Conservation (phyloP, 495 filamentous ascomycete genomes). For the Podospora pseudoanserina region DNA sequence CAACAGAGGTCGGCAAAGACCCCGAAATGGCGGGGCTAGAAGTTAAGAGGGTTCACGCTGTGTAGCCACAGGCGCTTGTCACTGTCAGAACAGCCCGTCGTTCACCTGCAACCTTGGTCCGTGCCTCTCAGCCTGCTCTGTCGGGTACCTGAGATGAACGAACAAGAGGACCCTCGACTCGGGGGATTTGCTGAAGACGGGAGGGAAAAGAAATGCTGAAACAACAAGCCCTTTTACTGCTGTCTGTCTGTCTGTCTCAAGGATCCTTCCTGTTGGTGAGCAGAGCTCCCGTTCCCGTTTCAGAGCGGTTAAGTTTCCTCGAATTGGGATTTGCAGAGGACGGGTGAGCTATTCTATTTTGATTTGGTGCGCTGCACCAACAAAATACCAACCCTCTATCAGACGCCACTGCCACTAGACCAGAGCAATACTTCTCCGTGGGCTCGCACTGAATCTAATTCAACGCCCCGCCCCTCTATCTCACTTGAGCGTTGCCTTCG, state of each 20-base stretch:
- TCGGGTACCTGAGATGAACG: not conserved
- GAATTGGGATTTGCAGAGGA: not conserved
- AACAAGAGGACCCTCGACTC: not conserved
- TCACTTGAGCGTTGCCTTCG: not conserved
- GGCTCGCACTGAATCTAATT: not conserved
- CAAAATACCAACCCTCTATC: not conserved
- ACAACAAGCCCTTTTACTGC: not conserved
- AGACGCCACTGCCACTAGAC: not conserved
- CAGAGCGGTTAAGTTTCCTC: not conserved
- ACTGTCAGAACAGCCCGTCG: conserved; percentile 13
- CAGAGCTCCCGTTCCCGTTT: not conserved
- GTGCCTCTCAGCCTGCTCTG: not conserved
- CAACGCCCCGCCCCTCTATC: not conserved
- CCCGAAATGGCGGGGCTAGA: conserved; percentile 30
- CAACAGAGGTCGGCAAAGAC: conserved; percentile 14
- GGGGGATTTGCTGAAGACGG: not conserved
- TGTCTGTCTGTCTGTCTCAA: not conserved
- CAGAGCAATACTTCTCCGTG: not conserved
- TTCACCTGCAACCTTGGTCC: not conserved
- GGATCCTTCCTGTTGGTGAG: not conserved
- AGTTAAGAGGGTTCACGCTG: conserved; percentile 18
- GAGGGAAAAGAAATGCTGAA: not conserved
- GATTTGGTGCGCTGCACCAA: not conserved
- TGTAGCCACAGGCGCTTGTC: conserved; percentile 15
- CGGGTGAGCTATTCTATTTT: not conserved